These are phyloP conservation scores for Vigna reflexopilosa DNA, from an alignment of 306 rosid species.

Conservation along the genomic window DNA sequence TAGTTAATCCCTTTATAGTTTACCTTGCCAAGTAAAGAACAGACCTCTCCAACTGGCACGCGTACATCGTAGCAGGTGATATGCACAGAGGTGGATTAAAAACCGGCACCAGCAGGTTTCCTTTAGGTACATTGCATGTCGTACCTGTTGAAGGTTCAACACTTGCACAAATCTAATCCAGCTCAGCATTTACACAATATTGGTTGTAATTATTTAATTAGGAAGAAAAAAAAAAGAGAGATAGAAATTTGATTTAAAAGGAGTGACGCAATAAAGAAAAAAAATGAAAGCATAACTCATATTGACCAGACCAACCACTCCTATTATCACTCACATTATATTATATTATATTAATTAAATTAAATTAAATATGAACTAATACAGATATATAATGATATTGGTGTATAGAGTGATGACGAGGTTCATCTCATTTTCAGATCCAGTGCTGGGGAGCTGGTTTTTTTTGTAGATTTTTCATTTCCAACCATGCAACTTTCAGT, in stretches of 20 bases:
- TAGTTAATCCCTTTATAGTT: constrained; percentile 25
- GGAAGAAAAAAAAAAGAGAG: background rate
- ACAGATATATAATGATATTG: constrained; percentile 41
- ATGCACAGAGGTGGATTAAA: background rate
- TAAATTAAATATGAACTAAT: background rate
- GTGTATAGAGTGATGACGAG: background rate
- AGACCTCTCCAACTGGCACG: constrained; percentile 39
- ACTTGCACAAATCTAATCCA: background rate
- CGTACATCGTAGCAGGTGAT: constrained; percentile 12
- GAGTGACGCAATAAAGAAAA: background rate
- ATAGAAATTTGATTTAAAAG: too few species aligned
- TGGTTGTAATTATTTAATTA: background rate
- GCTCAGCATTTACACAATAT: background rate
- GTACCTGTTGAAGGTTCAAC: background rate
- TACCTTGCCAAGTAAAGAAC: constrained; percentile 45
- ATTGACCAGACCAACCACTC: background rate
- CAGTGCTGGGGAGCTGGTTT: background rate
- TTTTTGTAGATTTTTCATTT: constrained; percentile 22
- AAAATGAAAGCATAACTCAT: too few species aligned
- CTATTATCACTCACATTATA: constrained; percentile 8
- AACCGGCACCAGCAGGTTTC: constrained; percentile 46
- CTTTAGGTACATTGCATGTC: background rate
- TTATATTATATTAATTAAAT: background rate
- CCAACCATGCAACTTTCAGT: constrained; percentile 29
- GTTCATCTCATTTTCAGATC: constrained; percentile 49